These are phyloP conservation scores for Rosa hybrid DNA, from an alignment of 331 rosid species.

Conservation along the genomic window DNA sequence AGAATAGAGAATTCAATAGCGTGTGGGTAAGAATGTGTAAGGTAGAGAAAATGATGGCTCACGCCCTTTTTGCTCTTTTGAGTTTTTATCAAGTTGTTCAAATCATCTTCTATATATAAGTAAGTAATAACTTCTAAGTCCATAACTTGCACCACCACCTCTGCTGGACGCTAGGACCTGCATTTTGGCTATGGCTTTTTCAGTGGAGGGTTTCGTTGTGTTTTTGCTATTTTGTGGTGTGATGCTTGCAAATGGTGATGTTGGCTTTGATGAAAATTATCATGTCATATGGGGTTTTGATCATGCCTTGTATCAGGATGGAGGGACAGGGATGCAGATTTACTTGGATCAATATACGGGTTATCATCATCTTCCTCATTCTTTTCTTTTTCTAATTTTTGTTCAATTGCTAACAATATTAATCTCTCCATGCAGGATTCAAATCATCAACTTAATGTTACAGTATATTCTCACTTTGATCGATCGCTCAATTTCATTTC, in stretches of 20 bases:
- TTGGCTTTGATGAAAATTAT: slow-evolving; percentile 53
- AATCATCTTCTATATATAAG: slow-evolving; percentile 15
- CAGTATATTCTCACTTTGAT: too few relatives aligned
- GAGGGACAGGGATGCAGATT: slow-evolving; percentile 58
- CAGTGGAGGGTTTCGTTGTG: slow-evolving; percentile 13
- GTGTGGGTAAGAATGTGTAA: slow-evolving; percentile 42
- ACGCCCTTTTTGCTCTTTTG: slow-evolving; percentile 31
- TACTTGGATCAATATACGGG: slow-evolving; percentile 61
- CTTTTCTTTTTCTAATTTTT: not conserved
- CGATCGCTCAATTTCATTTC: not conserved
- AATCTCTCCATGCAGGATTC: not conserved
- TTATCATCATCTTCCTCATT: slow-evolving; percentile 20
- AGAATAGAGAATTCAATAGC: slow-evolving; percentile 31
- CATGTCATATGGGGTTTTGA: slow-evolving; percentile 52
- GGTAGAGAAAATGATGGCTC: slow-evolving; percentile 42
- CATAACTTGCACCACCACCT: not conserved
- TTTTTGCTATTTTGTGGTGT: slow-evolving; percentile 14
- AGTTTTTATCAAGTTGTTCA: not conserved
- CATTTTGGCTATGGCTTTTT: slow-evolving; percentile 3
- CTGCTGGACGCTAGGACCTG: not conserved
- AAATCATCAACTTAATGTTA: too few relatives aligned
- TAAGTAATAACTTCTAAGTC: not conserved
- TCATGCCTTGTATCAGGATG: slow-evolving; percentile 43
- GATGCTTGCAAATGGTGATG: slow-evolving; percentile 5
- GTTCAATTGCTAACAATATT: not conserved